Base-by-base conservation (phyloP, 768 basidiomycete species). In the Pleurotus giganteus region DNA sequence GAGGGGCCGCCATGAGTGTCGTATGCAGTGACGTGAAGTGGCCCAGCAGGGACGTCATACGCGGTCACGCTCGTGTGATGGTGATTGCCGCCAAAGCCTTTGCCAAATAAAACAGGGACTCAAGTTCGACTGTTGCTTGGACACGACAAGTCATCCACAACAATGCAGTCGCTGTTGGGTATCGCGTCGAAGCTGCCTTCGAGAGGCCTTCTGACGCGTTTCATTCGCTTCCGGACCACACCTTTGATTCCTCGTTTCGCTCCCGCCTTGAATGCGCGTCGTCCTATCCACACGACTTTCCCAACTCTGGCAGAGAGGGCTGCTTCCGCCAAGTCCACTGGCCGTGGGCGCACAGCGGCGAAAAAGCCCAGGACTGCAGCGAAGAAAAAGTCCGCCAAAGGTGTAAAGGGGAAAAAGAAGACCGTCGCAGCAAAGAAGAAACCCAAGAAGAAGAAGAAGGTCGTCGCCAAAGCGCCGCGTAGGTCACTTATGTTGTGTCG, bases 401-500 rank as follows among this genome's bases (percentile, higher is more conserved):
- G 13, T 55, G 13, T 63, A 61, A 54, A 39, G 41, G 27, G 24
- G 23, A 27, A 47, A 39, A 47, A 47, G 6, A 47, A 57, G 54
- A 55, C 56, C 27, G 29, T 21, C 13, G 24, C 13, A 43, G 50
- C 50, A 13, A 57, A 59, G 50, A 47, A 47, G 23, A 37, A 45
- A 45, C 44, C 31, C 11, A 51, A 26, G 49, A 51, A 51, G 24
- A 19, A 21, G 51, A 27, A 19, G 9, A 11, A n/a, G 13, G 56
- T 45, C 53, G 34, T 31, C n/a, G 21, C 34, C 28, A 19, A 47
- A 51, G 26, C 17, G 36, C 36, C 24, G 2, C 17, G 26, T 23
- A 12, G 13, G 26, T 19, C 13, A 29, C 39, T 13, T 13, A 13
- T 15, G 0, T 27, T 47, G 17, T 36, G 9, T 12, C 12, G 12